Evolutionary conservation across 2,329 filamentous ascomycete genomes (phyloP).

Genomic region (Stachybotrys echinatus): DNA sequence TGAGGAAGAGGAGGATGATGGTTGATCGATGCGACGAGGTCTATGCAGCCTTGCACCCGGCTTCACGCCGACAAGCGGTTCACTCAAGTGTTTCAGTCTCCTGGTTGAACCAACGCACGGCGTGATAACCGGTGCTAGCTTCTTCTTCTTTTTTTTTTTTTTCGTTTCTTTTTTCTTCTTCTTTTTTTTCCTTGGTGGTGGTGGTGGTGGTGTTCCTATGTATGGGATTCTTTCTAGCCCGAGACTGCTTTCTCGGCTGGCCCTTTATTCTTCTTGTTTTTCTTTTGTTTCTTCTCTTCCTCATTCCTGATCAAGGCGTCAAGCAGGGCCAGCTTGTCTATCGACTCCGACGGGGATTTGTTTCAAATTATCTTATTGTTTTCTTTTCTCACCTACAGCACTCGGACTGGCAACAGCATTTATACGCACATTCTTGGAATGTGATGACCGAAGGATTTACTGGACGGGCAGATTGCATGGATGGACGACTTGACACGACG

Average conservation of each 20-base stretch:
- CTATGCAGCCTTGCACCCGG: too few species aligned
- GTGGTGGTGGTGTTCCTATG: too few species aligned
- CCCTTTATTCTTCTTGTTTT: too few species aligned
- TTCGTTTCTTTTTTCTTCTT: too few species aligned
- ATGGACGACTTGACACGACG: slow-evolving; percentile 34
- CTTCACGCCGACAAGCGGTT: too few species aligned
- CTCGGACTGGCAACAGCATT: slow-evolving; percentile 33
- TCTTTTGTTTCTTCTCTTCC: slow-evolving; percentile 6
- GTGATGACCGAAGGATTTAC: slow-evolving; percentile 19
- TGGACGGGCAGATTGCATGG: slow-evolving; percentile 37
- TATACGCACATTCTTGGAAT: slow-evolving; percentile 11
- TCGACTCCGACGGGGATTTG: background rate
- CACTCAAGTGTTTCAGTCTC: too few species aligned
- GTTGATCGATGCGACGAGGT: slow-evolving; percentile 24
- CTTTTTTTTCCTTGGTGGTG: too few species aligned
- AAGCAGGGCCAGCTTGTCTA: slow-evolving; percentile 9
- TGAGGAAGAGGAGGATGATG: slow-evolving; percentile 39
- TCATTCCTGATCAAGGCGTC: slow-evolving; percentile 7
- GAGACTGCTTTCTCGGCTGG: too few species aligned
- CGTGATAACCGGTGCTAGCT: slow-evolving; percentile 19
- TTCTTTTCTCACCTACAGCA: slow-evolving; percentile 26
- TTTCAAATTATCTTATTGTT: slow-evolving; percentile 3
- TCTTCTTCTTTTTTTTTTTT: slow-evolving; percentile 10
- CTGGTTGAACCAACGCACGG: too few species aligned
- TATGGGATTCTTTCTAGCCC: too few species aligned